Conservation (phyloP, 1,139 yeast genomes). For the Magnusiomyces ingens region DNA sequence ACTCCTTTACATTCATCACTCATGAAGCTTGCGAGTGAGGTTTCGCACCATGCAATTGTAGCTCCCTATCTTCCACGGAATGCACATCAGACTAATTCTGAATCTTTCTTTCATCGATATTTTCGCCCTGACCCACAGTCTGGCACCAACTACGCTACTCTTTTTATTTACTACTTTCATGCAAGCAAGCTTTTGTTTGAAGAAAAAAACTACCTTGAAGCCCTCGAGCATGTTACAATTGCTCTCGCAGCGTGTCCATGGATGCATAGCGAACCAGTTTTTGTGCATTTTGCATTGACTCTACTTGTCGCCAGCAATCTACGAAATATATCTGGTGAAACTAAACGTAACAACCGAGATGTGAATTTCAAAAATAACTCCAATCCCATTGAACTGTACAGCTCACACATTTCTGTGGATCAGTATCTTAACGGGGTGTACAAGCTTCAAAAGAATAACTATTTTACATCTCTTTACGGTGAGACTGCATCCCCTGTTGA, state of each 20-base stretch:
- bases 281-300: constrained; percentile 18
- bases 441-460: not conserved
- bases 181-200: constrained; percentile 22
- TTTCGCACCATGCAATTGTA: constrained; percentile 1
- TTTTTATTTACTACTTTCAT: constrained; percentile 23
- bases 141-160: constrained; percentile 11
- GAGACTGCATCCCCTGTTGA: not conserved
- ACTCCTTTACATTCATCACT: constrained; percentile 15
- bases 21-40: constrained; percentile 6
- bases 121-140: constrained; percentile 9
- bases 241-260: constrained; percentile 19
- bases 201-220: constrained; percentile 19
- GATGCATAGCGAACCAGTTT: constrained; percentile 9
- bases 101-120: constrained; percentile 6
- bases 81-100: constrained; percentile 5
- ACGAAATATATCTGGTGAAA: not conserved
- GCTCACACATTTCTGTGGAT: not conserved
- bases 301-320: constrained; percentile 16
- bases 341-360: not conserved
- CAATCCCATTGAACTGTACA: constrained; percentile 8
- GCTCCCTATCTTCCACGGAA: not conserved
- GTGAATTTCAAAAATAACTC: constrained; percentile 2
- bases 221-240: constrained; percentile 22
- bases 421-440: not conserved
- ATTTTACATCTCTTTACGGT: not conserved